Percentiles rank a stretch among this genome's conserved stretches.
Evolutionary conservation across 1,284 basidiomycete genomes (phyloP).

Genomic region (Porodaedalea pini): DNA sequence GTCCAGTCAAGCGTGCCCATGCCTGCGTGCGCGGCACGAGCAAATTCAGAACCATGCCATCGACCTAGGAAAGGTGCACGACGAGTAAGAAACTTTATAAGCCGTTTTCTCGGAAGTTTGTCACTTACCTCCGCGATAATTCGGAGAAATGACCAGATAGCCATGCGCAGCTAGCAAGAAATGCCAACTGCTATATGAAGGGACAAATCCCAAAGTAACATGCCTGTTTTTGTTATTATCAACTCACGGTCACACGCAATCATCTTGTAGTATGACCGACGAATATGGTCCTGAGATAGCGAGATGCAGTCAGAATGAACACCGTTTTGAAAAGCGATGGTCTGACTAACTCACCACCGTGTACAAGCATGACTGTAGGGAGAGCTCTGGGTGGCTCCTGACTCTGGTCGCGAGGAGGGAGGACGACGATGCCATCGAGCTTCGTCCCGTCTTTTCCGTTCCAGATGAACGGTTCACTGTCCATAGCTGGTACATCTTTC

Average conservation of each 20-base stretch:
- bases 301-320: neutral
- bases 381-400: neutral
- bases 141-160: conserved; percentile 22
- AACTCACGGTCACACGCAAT: no score
- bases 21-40: conserved; percentile 17
- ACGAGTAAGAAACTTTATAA: no score
- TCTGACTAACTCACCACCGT: conserved; percentile 23
- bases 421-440: conserved; percentile 19
- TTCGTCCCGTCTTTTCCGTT: conserved; percentile 19
- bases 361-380: conserved; percentile 22
- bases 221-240: conserved; percentile 1
- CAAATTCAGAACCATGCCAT: conserved; percentile 21
- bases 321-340: no score
- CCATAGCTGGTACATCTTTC: neutral
- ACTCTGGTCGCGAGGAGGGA: conserved; percentile 1
- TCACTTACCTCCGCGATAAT: conserved; percentile 24
- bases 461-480: conserved; percentile 16
- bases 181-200: conserved; percentile 8
- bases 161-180: conserved; percentile 20
- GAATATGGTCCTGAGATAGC: conserved; percentile 11
- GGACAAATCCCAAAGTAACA: conserved; percentile 11
- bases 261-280: neutral
- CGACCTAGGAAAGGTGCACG: conserved; percentile 18
- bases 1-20: conserved; percentile 25
- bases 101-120: neutral